Evolutionary conservation across 306 rosid species (phyloP).

Genomic region (Lotus japonicus): DNA sequence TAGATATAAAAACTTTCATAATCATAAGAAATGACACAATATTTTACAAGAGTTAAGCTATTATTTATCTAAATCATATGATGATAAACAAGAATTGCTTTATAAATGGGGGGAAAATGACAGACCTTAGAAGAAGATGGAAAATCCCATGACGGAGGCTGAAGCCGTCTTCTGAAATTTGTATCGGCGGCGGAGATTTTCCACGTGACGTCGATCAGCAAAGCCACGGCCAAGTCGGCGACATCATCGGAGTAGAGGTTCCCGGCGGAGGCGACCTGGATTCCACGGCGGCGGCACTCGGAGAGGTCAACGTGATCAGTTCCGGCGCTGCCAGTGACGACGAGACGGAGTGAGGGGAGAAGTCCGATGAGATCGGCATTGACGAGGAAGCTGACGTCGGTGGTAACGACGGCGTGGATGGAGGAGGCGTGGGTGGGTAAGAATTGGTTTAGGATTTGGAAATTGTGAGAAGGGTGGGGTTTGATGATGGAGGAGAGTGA

Average conservation of each 20-base stretch:
- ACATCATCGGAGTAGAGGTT: conserved; percentile 37
- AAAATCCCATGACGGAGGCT: conserved; percentile 7
- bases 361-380: conserved; percentile 2
- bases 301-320: conserved; percentile 33
- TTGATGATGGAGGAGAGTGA: neutral
- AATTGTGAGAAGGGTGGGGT: neutral
- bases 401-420: conserved; percentile 7
- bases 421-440: conserved; percentile 3
- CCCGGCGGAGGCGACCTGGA: conserved; percentile 31
- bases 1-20: no score
- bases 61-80: no score
- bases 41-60: no score
- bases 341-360: conserved; percentile 31
- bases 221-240: conserved; percentile 45
- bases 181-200: conserved; percentile 31
- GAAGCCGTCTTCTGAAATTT: conserved; percentile 17
- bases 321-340: conserved; percentile 28
- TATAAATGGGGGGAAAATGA: neutral
- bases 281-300: conserved; percentile 28
- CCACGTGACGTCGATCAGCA: conserved; percentile 41
- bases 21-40: neutral
- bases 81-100: no score
- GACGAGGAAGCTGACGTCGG: neutral
- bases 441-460: conserved; percentile 1
- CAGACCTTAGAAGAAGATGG: conserved; percentile 38